Evolutionary conservation across 2,329 filamentous ascomycete species (phyloP), one percentile per base, ranked within the genome.

Genomic region (Eutypa lata): DNA sequence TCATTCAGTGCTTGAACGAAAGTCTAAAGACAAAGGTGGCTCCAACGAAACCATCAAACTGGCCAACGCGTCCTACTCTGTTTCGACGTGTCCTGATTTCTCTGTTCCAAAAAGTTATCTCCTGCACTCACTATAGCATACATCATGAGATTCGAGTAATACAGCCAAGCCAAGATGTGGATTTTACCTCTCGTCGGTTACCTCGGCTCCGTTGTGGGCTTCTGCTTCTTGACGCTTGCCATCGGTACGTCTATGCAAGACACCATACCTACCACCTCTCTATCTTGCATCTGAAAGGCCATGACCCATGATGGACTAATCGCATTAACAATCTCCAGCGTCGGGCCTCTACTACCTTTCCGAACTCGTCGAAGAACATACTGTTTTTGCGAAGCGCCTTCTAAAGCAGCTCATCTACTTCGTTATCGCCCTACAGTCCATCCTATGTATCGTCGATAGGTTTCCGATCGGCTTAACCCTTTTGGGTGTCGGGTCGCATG

Each of bases 261-360:
- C 28, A 24, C 38, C 35, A 35, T 47, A 11, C n/a, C n/a, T 16
- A 16, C n/a, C 19, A 18, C 31, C 26, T 26, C 19, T 26, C 50
- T 3, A 35, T 47, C 24, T 24, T 40, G n/a, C 26, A 21, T 4
- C 31, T 26, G 14, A 40, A 31, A 21, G n/a, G 6, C 6, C 13
- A 38, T 43, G 24, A 26, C 33, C 37, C 18, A 40, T 31, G 21
- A 26, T 14, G 56, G 50, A 46, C 57, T 65, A 51, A 67, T 16
- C 26, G 53, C 35, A 40, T 38, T 18, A 51, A 58, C 26, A 31
- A 31, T 10, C 49, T 44, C 45, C 55, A 90, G 94, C 94, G 38
- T 97, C 91, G n/a, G 94, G 94, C 37, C 85, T 99, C 24, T 99
- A 99, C 76, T 99, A 99, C 71, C 87, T 99, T 50, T 97, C 93